Base-by-base conservation (phyloP, 352 stramenopile species). In the Peronosclerospora sorghi region DNA sequence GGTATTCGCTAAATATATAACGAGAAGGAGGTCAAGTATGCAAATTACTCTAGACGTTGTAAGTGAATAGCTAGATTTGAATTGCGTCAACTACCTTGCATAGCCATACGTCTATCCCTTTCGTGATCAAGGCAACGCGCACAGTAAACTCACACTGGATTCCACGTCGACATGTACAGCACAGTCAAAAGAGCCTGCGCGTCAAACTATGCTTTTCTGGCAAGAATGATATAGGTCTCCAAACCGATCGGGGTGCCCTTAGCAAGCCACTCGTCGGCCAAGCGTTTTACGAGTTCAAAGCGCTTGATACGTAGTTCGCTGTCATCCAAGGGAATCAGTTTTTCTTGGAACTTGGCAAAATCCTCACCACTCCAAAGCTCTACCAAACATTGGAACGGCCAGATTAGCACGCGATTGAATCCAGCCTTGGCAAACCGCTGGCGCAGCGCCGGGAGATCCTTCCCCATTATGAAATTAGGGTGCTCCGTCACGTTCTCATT, bases 141-240 rank as follows among this genome's bases (percentile, higher is more conserved):
- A n/a, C n/a, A n/a, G n/a, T n/a, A n/a, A n/a, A n/a, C n/a, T n/a
- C n/a, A n/a, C n/a, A n/a, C n/a, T n/a, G n/a, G n/a, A n/a, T n/a
- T n/a, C n/a, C n/a, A n/a, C n/a, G n/a, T n/a, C n/a, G n/a, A n/a
- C 21, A 26, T 26, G 21, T 26, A 26, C 3, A 26, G 21, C 21
- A 26, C 21, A 26, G 21, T 7, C 3, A 26, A 26, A n/a, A n/a
- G n/a, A n/a, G n/a, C n/a, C 21, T 26, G 21, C 21, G 6, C 21
- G 36, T 20, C 29, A 20, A 35, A 0, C 28, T 15, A 40, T 41
- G 9, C 23, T 49, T 58, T 56, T 34, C 46, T 61, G 8, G 67
- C 64, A 3, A 80, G 21, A 20, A 83, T 64, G 42, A 83, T 56
- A 42, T 73, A 77, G 14, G 59, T 66, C 46, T 83, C 70, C 19